Conservation (phyloP, 306 rosid genomes). For the Casuarina cunninghamiana region DNA sequence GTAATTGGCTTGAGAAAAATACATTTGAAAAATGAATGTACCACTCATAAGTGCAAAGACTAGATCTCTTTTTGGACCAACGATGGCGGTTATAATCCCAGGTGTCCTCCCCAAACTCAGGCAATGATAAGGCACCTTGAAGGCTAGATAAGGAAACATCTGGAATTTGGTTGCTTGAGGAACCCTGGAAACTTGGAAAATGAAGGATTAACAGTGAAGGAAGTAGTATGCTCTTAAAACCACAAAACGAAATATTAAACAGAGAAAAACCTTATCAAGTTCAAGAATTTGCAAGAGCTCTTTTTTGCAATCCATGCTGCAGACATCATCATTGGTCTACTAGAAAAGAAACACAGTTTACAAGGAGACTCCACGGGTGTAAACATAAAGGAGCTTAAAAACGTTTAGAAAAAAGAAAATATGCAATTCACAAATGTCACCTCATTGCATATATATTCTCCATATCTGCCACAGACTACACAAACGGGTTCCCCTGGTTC, state of each 20-base stretch:
- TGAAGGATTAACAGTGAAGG: constrained; percentile 14
- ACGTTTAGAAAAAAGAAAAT: constrained; percentile 5
- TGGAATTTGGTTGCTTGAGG: constrained; percentile 32
- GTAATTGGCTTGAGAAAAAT: constrained; percentile 15
- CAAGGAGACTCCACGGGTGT: constrained; percentile 10
- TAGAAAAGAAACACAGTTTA: constrained; percentile 31
- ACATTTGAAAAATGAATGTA: constrained; percentile 32
- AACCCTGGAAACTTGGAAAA: constrained; percentile 37
- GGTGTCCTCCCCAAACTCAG: constrained; percentile 57
- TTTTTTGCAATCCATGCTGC: constrained; percentile 87
- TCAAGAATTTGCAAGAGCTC: constrained; percentile 60
- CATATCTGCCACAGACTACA: constrained; percentile 79
- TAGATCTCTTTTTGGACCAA: constrained; percentile 69
- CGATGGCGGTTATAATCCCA: constrained; percentile 75
- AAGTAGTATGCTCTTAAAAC: constrained; percentile 9
- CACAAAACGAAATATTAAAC: constrained; percentile 1
- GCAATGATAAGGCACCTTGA: constrained; percentile 35
- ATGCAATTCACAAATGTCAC: constrained; percentile 36
- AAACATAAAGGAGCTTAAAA: constrained; percentile 1
- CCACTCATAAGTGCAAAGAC: constrained; percentile 83
- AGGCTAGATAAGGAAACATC: constrained; percentile 38
- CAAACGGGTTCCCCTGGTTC: constrained; percentile 77
- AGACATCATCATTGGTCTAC: constrained; percentile 80
- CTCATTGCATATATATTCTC: constrained; percentile 84
- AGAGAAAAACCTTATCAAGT: constrained; percentile 42